These are phyloP conservation scores for Cucurbita maxima DNA, from an alignment of 306 rosid species.

Conservation along the genomic window DNA sequence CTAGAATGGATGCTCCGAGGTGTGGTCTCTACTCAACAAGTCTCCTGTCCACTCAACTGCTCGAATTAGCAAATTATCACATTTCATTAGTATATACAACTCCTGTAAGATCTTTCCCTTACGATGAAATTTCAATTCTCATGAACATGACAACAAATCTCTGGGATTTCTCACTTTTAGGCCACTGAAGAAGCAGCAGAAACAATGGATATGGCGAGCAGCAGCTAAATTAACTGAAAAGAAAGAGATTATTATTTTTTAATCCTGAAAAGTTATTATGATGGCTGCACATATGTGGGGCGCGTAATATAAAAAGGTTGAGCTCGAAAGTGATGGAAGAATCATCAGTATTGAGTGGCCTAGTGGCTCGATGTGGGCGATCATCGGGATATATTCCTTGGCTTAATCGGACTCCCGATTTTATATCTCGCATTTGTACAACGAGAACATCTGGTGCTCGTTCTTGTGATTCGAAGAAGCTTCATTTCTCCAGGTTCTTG, in stretches of 20 bases:
- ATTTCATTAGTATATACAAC: not conserved
- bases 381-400: not conserved
- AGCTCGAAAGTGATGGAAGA: constrained; percentile 6
- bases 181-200: not conserved
- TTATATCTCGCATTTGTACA: not conserved
- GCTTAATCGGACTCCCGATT: not conserved
- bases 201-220: too few species aligned
- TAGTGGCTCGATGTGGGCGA: not conserved
- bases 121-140: not conserved
- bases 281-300: not conserved
- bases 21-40: too few species aligned
- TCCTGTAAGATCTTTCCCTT: not conserved
- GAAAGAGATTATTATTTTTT: too few species aligned
- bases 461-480: not conserved
- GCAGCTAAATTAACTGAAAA: not conserved
- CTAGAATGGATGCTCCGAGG: too few species aligned
- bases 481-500: not conserved
- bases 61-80: too few species aligned
- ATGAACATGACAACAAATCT: not conserved
- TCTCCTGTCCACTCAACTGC: too few species aligned
- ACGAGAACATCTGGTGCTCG: not conserved
- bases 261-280: not conserved
- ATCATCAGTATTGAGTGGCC: not conserved
- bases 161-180: not conserved
- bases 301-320: not conserved